Evolutionary conservation across 106 monocot genomes (phyloP), one percentile per base, ranked within the genome.

Genomic region (Apostasia shenzhenica): DNA sequence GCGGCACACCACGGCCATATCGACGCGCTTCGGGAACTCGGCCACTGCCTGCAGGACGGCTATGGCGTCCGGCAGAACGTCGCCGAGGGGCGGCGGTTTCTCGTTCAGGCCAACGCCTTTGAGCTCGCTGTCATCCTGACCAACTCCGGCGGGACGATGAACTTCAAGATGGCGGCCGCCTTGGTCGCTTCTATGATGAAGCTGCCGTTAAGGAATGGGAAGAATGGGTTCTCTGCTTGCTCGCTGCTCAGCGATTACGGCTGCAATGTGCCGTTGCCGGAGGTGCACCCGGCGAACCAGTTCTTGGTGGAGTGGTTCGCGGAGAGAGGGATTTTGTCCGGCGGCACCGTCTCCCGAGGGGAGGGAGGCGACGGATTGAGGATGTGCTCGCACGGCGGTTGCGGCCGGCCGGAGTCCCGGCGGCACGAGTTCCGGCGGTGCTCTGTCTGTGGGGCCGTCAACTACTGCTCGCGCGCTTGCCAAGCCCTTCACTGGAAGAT

Each of bases 381-480:
- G 74, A 41, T 85, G 55, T 89, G 85, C 78, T 80, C 82, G 1
- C 74, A 83, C 61, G 52, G n/a, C 4, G 66, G 69, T 7, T 89
- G 89, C 61, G 85, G 89, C 2, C 73, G 89, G 66, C 77, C 77
- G 42, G 82, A 85, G 82, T 82, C 82, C 40, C 71, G 89, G 41
- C 70, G 77, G 44, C 85, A 85, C 58, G 89, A 89, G 82, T 89
- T 89, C 77, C 63, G 80, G 58, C 62, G 85, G 66, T 89, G 85
- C 77, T 85, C 85, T 3, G 82, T 82, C 8, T 89, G 89, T 64
- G 77, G 85, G 13, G 59, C 59, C 5, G 88, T 75, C 6, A 84
- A 76, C 73, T 88, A 88, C 73, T 88, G 88, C 76, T 84, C 84
- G 9, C 72, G 88, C 41, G 88, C 84, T 14, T 88, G 88, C 70